Evolutionary conservation across 257 asterid genomes (phyloP).

Genomic region (Osmanthus fragrans): DNA sequence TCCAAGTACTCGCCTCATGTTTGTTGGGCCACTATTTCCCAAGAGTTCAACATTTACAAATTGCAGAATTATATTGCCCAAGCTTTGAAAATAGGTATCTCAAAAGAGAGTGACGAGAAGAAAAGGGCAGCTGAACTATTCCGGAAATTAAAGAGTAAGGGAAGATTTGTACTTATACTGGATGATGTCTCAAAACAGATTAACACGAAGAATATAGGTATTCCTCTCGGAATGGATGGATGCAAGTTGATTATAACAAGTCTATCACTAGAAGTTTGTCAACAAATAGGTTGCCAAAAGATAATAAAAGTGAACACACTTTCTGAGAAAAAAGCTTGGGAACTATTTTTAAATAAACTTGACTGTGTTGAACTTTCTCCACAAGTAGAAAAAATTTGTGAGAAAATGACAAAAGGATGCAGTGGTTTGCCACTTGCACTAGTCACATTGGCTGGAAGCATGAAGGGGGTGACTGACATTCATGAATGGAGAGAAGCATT

Average conservation of each 20-base stretch:
- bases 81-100: conserved; percentile 19
- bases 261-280: conserved; percentile 26
- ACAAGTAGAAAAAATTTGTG: conserved; percentile 24
- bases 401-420: conserved; percentile 27
- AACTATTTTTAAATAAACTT: conserved; percentile 23
- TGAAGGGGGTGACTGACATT: conserved; percentile 28
- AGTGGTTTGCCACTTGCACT: conserved; percentile 34
- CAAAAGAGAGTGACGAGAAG: conserved; percentile 23
- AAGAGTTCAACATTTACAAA: conserved; percentile 16
- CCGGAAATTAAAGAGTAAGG: conserved; percentile 12
- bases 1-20: conserved; percentile 23
- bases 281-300: conserved; percentile 27
- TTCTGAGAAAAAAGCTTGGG: conserved; percentile 25
- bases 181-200: conserved; percentile 29
- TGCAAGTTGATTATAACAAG: conserved; percentile 33
- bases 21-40: conserved; percentile 30
- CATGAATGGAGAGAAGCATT: conserved; percentile 36
- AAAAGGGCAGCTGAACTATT: conserved; percentile 26
- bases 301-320: conserved; percentile 26
- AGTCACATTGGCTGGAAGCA: conserved; percentile 33
- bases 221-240: conserved; percentile 21
- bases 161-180: conserved; percentile 27
- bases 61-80: conserved; percentile 23
- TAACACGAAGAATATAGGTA: conserved; percentile 29
- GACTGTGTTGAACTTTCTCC: conserved; percentile 19